Percentiles rank a stretch among this genome's conserved stretches.
These are phyloP conservation scores for Aspergillus ochraceoroseus DNA, from an alignment of 2,329 filamentous ascomycete species.

Conservation along the genomic window DNA sequence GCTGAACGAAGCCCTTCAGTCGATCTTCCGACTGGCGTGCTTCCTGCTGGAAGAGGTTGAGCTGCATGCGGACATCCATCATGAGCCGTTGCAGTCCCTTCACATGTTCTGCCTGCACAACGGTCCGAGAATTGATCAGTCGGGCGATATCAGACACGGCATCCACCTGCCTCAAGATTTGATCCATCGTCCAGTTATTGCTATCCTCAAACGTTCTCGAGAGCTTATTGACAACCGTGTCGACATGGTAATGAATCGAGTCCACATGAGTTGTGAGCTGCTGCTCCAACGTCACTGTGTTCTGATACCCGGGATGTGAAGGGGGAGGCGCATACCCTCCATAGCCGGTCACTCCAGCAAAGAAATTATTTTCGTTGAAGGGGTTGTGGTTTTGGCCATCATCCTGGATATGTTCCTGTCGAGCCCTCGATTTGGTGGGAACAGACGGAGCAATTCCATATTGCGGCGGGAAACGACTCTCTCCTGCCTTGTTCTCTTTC, in stretches of 20 bases:
- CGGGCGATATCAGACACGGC: slow-evolving; percentile 17
- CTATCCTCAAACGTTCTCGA: slow-evolving; percentile 18
- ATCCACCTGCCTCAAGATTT: slow-evolving; percentile 21
- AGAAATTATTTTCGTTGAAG: slow-evolving; percentile 5
- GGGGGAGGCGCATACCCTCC: slow-evolving; percentile 27
- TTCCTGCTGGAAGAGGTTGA: slow-evolving; percentile 14
- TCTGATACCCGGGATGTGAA: slow-evolving; percentile 22
- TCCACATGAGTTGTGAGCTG: slow-evolving; percentile 20
- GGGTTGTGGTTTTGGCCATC: neutral
- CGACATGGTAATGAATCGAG: slow-evolving; percentile 23
- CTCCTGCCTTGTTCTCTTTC: neutral
- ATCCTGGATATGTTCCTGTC: slow-evolving; percentile 2
- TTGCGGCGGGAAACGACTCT: slow-evolving; percentile 5
- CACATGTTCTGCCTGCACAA: slow-evolving; percentile 15
- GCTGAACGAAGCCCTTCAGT: slow-evolving; percentile 9
- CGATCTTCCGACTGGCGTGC: slow-evolving; percentile 14
- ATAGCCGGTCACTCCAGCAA: slow-evolving; percentile 18
- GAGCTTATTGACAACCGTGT: slow-evolving; percentile 14
- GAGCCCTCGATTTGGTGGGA: slow-evolving; percentile 2
- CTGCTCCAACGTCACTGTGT: slow-evolving; percentile 23
- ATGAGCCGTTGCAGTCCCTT: slow-evolving; percentile 14
- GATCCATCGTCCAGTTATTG: slow-evolving; percentile 23
- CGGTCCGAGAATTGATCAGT: slow-evolving; percentile 14
- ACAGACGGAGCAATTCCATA: slow-evolving; percentile 2
- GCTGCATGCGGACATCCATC: slow-evolving; percentile 14